These are phyloP conservation scores for Platanthera guangdongensis DNA, from an alignment of 106 monocot genomes.

Conservation along the genomic window DNA sequence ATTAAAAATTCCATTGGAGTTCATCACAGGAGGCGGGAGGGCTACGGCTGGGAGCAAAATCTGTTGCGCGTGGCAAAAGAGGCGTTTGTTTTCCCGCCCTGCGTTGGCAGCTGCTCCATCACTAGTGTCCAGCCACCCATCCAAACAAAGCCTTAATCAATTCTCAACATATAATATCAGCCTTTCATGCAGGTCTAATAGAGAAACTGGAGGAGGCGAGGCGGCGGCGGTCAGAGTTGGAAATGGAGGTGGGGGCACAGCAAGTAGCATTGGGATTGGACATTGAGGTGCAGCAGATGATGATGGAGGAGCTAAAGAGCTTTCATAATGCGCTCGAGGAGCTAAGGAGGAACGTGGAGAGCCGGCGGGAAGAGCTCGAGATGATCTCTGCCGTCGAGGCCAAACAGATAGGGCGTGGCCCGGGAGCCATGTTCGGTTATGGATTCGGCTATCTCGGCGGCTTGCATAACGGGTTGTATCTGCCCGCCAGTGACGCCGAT, in stretches of 20 bases:
- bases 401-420: not conserved
- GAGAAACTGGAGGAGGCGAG: constrained; percentile 9
- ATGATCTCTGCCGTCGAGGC: not conserved
- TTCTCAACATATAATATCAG: no score
- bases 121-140: no score
- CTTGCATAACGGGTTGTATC: not conserved
- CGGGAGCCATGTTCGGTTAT: not conserved
- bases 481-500: not conserved
- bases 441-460: not conserved
- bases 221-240: not conserved
- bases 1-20: no score
- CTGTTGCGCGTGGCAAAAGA: no score
- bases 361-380: not conserved
- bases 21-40: no score
- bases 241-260: not conserved
- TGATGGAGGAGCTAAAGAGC: not conserved
- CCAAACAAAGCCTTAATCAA: no score
- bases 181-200: not conserved
- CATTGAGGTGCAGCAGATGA: not conserved
- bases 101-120: no score
- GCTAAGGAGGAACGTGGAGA: not conserved
- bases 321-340: not conserved
- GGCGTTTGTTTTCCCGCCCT: no score
- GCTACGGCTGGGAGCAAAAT: no score
- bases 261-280: not conserved